Base-by-base conservation (phyloP, 2,329 filamentous ascomycete genomes). In the Myriosclerotinia duriaeana region DNA sequence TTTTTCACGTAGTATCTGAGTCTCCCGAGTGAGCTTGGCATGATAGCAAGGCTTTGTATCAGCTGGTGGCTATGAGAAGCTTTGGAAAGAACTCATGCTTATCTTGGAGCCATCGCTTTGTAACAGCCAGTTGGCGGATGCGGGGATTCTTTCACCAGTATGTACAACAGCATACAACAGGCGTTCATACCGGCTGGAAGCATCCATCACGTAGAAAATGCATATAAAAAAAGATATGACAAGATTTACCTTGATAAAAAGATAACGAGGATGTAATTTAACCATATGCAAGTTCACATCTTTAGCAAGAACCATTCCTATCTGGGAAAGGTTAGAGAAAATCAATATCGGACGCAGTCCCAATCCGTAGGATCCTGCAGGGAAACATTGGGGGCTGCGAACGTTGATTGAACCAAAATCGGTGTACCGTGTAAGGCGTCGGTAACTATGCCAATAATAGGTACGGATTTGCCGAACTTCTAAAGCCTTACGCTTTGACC, bases 401-500 rank as follows among this genome's bases (percentile, higher is more conserved):
- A n/a, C 34, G 34, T 53, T 65, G 46, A 61, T 65, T 65, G 55
- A 54, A 26, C 38, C 30, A 34, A 34, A 34, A 34, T 6, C 5
- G 26, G 42, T 44, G 36, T 11, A 12, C 46, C 34, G 38, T 34
- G 52, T 62, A 52, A 53, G 59, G 59, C 48, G 20, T 44, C 48
- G 26, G 20, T 42, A 60, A 65, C 15, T 22, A 7, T 36, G 15
- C 54, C 36, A 65, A 56, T 64, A 48, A 56, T 2, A 42, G 50
- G 12, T 38, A 42, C 26, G 22, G 15, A 53, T 20, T 38, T 53
- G 20, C 15, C 61, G 26, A 48, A 26, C n/a, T 36, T 44, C 58
- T n/a, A 53, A 15, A 61, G 54, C 64, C 55, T 53, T 65, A 60
- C 48, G 54, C 64, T 53, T 63, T 60, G 54, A 42, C 34, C 20